Percentiles rank a stretch among this genome's conserved stretches.
Conservation (phyloP, 192 early-diverging fungal species). For the Podila epigama region DNA sequence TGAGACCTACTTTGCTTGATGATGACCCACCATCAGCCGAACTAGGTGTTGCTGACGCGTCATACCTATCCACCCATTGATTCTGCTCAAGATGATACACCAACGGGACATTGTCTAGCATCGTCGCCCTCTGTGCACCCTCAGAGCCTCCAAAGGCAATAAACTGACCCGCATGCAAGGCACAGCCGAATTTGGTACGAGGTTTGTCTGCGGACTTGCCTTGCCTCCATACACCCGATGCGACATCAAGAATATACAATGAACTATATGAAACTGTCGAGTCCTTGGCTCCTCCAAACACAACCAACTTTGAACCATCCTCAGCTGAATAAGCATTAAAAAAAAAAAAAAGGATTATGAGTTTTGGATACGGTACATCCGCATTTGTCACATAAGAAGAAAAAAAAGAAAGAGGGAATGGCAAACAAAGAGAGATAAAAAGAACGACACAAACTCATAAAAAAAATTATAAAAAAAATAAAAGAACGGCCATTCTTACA, state of each 20-base stretch:
- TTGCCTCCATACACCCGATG: slow-evolving; percentile 30
- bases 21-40: not conserved
- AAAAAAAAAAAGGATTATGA: not conserved
- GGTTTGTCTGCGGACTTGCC: slow-evolving; percentile 6
- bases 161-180: slow-evolving; percentile 26
- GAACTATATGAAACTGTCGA: slow-evolving; percentile 9
- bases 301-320: slow-evolving; percentile 30
- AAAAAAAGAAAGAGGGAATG: not conserved
- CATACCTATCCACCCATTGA: slow-evolving; percentile 26
- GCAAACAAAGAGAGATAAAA: not conserved
- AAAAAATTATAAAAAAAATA: not conserved
- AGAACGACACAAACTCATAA: not conserved
- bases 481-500: no score
- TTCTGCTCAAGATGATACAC: slow-evolving; percentile 27
- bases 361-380: not conserved
- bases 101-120: slow-evolving; percentile 22
- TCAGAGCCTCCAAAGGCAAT: slow-evolving; percentile 35
- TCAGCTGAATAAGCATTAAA: slow-evolving; percentile 9
- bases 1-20: not conserved
- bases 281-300: slow-evolving; percentile 32
- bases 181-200: slow-evolving; percentile 33
- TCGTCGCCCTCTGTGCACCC: slow-evolving; percentile 6
- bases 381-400: not conserved
- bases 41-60: not conserved
- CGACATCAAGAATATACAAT: slow-evolving; percentile 38